Evolutionary conservation across 2,329 filamentous ascomycete species (phyloP).

Genomic region (Xylariomycetidae sp.): DNA sequence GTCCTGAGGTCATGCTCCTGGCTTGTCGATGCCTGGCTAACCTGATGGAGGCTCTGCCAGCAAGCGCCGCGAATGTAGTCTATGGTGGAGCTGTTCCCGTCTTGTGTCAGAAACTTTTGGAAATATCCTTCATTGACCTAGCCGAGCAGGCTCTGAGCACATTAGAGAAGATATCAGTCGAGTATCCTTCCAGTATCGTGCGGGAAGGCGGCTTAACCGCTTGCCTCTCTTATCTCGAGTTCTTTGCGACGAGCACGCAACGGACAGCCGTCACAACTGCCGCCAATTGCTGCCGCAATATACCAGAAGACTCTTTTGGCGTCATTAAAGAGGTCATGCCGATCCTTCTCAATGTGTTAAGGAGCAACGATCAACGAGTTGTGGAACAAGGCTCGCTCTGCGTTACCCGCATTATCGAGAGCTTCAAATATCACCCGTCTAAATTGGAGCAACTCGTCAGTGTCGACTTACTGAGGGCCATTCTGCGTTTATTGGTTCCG

Average conservation of each 20-base stretch:
- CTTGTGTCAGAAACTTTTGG: conserved; percentile 87
- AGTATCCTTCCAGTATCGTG: conserved; percentile 93
- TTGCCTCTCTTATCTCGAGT: conserved; percentile 94
- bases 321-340: conserved; percentile 96
- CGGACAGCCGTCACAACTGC: conserved; percentile 95
- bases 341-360: conserved; percentile 82
- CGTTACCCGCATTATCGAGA: conserved; percentile 93
- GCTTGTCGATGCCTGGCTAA: conserved; percentile 95
- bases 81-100: conserved; percentile 96
- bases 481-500: conserved; percentile 82
- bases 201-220: conserved; percentile 91
- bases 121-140: conserved; percentile 95
- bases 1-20: conserved; percentile 94
- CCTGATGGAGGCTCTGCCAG: conserved; percentile 92
- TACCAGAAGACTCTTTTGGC: conserved; percentile 86
- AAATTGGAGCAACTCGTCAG: conserved; percentile 93
- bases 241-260: conserved; percentile 96
- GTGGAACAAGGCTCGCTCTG: conserved; percentile 96
- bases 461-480: conserved; percentile 76
- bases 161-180: conserved; percentile 92
- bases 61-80: conserved; percentile 90
- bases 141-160: conserved; percentile 97
- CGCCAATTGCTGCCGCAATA: conserved; percentile 96
- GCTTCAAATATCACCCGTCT: conserved; percentile 82
- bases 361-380: conserved; percentile 91